phyloP scores from a whole-genome alignment of 805 yeast species.

The Ogataea siamensis region DNA sequence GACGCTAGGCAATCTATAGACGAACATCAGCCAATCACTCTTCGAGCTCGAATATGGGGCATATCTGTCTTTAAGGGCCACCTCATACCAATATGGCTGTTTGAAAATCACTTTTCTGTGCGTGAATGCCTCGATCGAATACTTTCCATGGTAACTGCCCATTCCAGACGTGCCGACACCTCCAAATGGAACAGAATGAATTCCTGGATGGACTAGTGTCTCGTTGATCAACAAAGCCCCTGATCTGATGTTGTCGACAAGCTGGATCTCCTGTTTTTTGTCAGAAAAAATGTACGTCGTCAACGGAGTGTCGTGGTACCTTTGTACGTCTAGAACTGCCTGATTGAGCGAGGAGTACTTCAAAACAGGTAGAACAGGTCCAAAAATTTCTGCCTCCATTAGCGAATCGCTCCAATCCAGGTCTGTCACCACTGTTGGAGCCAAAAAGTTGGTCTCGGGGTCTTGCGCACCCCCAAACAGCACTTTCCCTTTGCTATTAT shows the following conservation, averaged over 20 bases:
- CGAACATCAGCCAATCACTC: constrained; percentile 24
- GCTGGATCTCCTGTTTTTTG: constrained; percentile 44
- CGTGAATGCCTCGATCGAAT: constrained; percentile 68
- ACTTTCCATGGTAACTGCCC: constrained; percentile 79
- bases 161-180: constrained; percentile 85
- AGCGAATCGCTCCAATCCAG: constrained; percentile 64
- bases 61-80: constrained; percentile 56
- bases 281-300: constrained; percentile 70
- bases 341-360: constrained; percentile 45
- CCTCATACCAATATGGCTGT: constrained; percentile 63
- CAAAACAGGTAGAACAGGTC: constrained; percentile 79
- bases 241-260: constrained; percentile 59
- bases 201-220: constrained; percentile 67
- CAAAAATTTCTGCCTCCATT: constrained; percentile 79
- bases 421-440: constrained; percentile 71
- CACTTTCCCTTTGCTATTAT: constrained; percentile 50
- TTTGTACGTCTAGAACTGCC: constrained; percentile 45
- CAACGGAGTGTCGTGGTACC: constrained; percentile 72
- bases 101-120: constrained; percentile 67
- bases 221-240: constrained; percentile 76
- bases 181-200: constrained; percentile 75
- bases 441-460: constrained; percentile 45
- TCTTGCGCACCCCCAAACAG: constrained; percentile 44
- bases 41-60: constrained; percentile 50
- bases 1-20: constrained; percentile 13